Evolutionary conservation across 2,329 filamentous ascomycete genomes (phyloP), one percentile per base, ranked within the genome.

Genomic region (Pseudocercospora fijiensis): DNA sequence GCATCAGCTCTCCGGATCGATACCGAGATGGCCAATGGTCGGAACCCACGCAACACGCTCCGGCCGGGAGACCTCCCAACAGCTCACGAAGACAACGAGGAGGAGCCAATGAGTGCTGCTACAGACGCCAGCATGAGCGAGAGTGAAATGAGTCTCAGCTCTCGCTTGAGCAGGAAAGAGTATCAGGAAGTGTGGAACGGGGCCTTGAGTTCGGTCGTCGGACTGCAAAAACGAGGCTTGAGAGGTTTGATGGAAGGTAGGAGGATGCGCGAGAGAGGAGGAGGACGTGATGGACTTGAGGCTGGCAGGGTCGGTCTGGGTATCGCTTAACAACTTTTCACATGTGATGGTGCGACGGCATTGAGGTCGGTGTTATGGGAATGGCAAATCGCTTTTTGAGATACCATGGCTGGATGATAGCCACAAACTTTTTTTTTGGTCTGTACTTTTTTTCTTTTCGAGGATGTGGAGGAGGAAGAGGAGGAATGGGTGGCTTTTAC

Each of bases 191-290:
- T 94, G 0, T 99, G 95, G 94, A 83, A 79, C 72, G 88, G 89
- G 63, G 86, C 96, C 79, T 77, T 94, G 33, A 93, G 90, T 79
- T 91, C 91, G 56, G 94, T 98, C 2, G 96, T 99, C 70, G 95
- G 95, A 0, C 76, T 99, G 68, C 95, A 99, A 81, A 99, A 99
- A 81, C 85, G 95, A 60, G 95, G 95, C 0, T 77, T 99, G 37
- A 84, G 94, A 64, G 95, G 95, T 0, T 77, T 99, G 69, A 98
- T 99, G 95, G 95, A 98, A 77, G 94, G 94, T 3, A 83, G 94
- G 51, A 84, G 94, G 65, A 88, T 97, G 81, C 83, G 93, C 51
- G 92, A 96, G 76, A 82, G 91, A 67, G 84, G 79, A 76, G 82
- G 91, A 67, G 84, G 79, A 64, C 76, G 78, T 66, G 77, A 72